Conservation (phyloP, 306 rosid species). For the Ochetophila trinervis region DNA sequence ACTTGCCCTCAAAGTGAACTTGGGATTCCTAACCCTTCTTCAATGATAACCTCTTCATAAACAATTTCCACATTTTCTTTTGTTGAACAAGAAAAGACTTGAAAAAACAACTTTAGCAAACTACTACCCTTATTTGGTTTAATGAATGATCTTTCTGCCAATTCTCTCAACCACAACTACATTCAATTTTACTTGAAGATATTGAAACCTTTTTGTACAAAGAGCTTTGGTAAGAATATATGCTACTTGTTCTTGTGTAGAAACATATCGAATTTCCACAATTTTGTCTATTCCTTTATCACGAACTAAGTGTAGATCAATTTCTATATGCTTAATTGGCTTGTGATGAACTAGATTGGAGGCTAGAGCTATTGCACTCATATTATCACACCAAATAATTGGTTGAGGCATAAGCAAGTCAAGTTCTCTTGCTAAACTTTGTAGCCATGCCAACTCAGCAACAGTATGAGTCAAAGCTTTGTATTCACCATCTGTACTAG, state of each 20-base stretch:
- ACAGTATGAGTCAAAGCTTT: neutral
- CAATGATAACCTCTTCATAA: no score
- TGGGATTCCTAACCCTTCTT: no score
- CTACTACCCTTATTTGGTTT: no score
- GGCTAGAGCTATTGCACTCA: neutral
- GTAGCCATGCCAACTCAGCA: neutral
- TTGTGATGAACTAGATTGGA: neutral
- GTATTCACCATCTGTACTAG: neutral
- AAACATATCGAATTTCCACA: neutral
- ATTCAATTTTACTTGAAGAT: no score
- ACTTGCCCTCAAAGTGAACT: no score
- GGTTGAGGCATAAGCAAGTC: neutral
- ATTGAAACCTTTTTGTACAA: no score
- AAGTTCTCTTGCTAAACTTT: neutral
- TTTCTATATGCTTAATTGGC: neutral
- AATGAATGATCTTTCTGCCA: no score
- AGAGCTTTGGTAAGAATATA: no score
- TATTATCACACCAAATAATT: neutral
- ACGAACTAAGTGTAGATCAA: neutral
- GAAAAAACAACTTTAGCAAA: no score
- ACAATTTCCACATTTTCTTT: no score
- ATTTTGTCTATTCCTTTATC: neutral
- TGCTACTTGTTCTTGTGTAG: neutral
- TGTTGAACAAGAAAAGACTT: no score
- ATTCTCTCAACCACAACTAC: no score